Base-by-base conservation (phyloP, 2,329 filamentous ascomycete genomes). In the Sporothrix globosa region DNA sequence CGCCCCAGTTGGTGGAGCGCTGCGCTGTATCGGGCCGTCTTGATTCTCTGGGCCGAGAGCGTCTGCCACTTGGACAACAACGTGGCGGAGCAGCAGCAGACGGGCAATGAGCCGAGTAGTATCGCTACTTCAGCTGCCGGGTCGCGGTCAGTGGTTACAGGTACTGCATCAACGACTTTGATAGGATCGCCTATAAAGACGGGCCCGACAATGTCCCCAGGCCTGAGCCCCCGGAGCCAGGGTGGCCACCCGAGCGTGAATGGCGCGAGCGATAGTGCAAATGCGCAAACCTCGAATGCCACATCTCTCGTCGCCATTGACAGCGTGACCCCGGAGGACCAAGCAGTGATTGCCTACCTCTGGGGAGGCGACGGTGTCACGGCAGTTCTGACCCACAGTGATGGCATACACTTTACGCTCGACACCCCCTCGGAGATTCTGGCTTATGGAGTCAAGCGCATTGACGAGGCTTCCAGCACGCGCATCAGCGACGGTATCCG, bases 1-100 rank as follows among this genome's bases (percentile, higher is more conserved):
- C 85, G 88, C 27, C 90, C 90, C 6, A 86, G 84, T 50, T 92
- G 90, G 90, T 92, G 90, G 90, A 82, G 88, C n/a, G 86, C 84
- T 1, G 90, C 89, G 3, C 81, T 92, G 53, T 92, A 92, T 77
- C 87, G 90, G n/a, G 89, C 85, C 1, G 84, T 84, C 4, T 80
- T 91, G 70, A 84, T 89, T 53, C 80, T 90, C 2, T 91, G 88
- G 88, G 82, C 85, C 2, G 87, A 90, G 74, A 86, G 87, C 74
- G 78, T 90, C 81, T 76, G 72, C 6, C 82, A 83, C 70, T 81
- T 85, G 71, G 84, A 88, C 71, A 68, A 11, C 17, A 60, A 46
- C 17, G 63, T 3, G 17, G 41, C 14, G 11, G 14, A 13, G 21
- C 53, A 24, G 19, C 24, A 21, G 27, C 48, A 41, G 48, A 10